Conservation (phyloP, 176 grass and related monocot species). For the Raddia guianensis region DNA sequence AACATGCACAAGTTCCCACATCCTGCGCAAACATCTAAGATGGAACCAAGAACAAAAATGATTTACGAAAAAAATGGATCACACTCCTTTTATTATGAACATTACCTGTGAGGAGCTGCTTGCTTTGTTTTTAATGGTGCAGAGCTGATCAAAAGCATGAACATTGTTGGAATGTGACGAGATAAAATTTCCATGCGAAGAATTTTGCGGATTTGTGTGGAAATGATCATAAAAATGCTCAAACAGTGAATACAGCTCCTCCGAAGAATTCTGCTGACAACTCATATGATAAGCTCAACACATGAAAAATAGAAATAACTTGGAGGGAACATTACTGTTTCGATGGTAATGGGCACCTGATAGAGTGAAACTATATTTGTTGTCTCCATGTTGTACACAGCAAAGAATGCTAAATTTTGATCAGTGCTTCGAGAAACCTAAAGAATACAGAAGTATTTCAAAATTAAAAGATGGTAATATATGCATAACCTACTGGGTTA, state of each 20-base stretch:
- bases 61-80: background rate
- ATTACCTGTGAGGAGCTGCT: conserved; percentile 75
- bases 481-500: conserved; percentile 15
- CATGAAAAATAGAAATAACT: background rate
- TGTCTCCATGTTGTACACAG: conserved; percentile 99
- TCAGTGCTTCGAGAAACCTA: conserved; percentile 85
- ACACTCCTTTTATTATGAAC: background rate
- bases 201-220: conserved; percentile 76
- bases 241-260: conserved; percentile 90
- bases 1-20: background rate
- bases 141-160: conserved; percentile 90
- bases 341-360: conserved; percentile 55
- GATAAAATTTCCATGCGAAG: conserved; percentile 77
- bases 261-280: conserved; percentile 85
- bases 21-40: conserved; percentile 2
- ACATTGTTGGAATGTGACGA: conserved; percentile 83
- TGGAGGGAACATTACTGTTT: background rate
- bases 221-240: conserved; percentile 91
- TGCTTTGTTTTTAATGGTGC: conserved; percentile 71
- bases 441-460: background rate
- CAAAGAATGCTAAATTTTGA: conserved; percentile 89
- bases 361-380: conserved; percentile 92
- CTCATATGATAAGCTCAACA: conserved; percentile 32
- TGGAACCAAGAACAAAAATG: background rate
- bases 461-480: conserved; percentile 24